Base-by-base conservation (phyloP, 176 grass and related monocot genomes). In the Triticum dicoccoides region DNA sequence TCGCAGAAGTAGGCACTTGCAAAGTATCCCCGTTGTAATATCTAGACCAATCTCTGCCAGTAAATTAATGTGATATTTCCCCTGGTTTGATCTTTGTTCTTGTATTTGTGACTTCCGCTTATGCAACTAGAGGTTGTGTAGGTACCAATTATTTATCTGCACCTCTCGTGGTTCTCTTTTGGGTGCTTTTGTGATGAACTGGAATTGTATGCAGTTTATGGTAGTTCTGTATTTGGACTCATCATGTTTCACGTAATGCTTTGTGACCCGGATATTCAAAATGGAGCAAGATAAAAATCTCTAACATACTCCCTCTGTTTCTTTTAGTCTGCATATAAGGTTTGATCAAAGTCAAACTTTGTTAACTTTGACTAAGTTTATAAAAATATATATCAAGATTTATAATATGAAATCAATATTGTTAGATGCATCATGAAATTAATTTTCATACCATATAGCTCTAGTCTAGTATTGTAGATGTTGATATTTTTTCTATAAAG, bases 1-100 rank as follows among this genome's bases (percentile, higher is more conserved):
- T 58, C 69, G 78, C 87, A 76, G 76, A 84, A 80, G n/a, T 85
- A 83, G 73, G 51, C 51, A 13, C 66, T 49, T 87, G 67, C 69
- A 35, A 78, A 72, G 24, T 79, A 47, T 61, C 34, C 5, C 49
- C 2, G 21, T 24, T 63, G 65, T 84, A 39, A 35, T 56, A 76
- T 85, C 10, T 76, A 75, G 49, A 42, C 69, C 21, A 42, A 9
- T 62, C 64, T 20, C 65, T 15, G 51, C n/a, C 78, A 79, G 80
- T 59, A 35, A 83, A 23, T 25, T 66, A 70, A 41, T 85, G 62
- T 62, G 68, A 23, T 56, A 20, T 73, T 73, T 73, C n/a, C 61
- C 34, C 3, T 3, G 1, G 59, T 52, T 41, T 41, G 25, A 30
- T 49, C 20, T 73, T 76, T 56, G 25, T 52, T 41, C 23, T 21